Percentiles rank a stretch among this genome's conserved stretches.
Evolutionary conservation across 176 grass and related monocot species (phyloP).

Genomic region (Oryza nivara): DNA sequence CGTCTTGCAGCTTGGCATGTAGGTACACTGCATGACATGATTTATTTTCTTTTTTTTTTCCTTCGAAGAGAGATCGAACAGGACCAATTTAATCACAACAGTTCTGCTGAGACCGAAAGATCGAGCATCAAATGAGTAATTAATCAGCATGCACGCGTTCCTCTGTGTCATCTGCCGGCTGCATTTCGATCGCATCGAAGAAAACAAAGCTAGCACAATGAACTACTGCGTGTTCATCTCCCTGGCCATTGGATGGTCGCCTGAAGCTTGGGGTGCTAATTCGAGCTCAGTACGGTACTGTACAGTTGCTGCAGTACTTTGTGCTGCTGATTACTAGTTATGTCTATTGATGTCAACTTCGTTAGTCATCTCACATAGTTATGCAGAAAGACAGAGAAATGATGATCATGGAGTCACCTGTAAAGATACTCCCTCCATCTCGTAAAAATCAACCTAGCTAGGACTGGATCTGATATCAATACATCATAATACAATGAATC

Average conservation of each 20-base stretch:
- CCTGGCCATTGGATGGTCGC: neutral
- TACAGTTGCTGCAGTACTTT: neutral
- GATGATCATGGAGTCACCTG: too few relatives aligned
- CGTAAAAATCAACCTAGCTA: too few relatives aligned
- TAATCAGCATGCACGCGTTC: neutral
- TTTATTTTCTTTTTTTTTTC: too few relatives aligned
- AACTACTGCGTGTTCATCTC: neutral
- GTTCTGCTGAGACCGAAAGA: conserved; percentile 12
- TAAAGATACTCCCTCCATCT: too few relatives aligned
- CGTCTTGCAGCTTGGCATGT: neutral
- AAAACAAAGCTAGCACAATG: neutral
- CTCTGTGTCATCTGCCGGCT: neutral
- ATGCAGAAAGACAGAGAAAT: too few relatives aligned
- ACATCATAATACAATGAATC: too few relatives aligned
- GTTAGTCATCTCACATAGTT: too few relatives aligned
- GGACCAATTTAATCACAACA: neutral
- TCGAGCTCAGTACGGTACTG: neutral
- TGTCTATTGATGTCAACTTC: too few relatives aligned
- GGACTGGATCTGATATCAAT: too few relatives aligned
- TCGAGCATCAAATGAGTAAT: neutral
- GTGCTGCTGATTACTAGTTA: neutral
- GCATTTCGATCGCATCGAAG: neutral
- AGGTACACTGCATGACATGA: neutral
- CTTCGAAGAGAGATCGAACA: too few relatives aligned
- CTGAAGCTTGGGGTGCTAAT: neutral